These are phyloP conservation scores for Psilocybe tampanensis DNA, from an alignment of 768 basidiomycete species.

Conservation along the genomic window DNA sequence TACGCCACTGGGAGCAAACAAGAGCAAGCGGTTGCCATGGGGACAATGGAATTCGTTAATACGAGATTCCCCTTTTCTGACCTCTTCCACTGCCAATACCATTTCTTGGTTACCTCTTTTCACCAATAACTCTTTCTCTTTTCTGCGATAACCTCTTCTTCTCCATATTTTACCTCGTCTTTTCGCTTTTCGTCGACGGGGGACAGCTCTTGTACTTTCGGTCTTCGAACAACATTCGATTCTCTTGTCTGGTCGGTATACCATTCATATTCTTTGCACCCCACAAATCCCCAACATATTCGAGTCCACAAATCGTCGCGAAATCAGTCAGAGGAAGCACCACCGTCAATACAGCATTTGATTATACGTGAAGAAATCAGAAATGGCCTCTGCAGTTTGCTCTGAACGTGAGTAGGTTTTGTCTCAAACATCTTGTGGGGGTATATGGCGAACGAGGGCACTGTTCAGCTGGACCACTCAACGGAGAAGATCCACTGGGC, in stretches of 20 bases:
- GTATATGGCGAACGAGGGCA: neutral
- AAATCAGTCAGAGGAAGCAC: neutral
- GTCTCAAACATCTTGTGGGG: neutral
- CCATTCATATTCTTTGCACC: neutral
- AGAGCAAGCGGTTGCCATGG: slow-evolving; percentile 17
- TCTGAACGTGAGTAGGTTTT: slow-evolving; percentile 26
- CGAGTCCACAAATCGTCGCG: neutral
- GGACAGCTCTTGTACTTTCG: neutral
- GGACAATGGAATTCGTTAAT: slow-evolving; percentile 4
- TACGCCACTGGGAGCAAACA: slow-evolving; percentile 13
- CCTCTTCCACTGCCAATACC: neutral
- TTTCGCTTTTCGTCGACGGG: neutral
- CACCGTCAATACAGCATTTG: neutral
- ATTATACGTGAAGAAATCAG: slow-evolving; percentile 1
- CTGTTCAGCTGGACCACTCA: neutral
- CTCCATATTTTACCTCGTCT: neutral
- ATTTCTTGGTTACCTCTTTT: slow-evolving; percentile 11
- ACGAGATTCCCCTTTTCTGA: neutral
- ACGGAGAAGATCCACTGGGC: no score
- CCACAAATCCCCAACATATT: neutral
- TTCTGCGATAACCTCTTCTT: neutral
- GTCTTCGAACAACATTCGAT: neutral
- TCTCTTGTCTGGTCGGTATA: neutral
- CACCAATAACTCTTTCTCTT: slow-evolving; percentile 15
- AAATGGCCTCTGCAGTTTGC: slow-evolving; percentile 31